phyloP scores from a whole-genome alignment of 2,329 filamentous ascomycete species.

The Colletotrichum sp. region DNA sequence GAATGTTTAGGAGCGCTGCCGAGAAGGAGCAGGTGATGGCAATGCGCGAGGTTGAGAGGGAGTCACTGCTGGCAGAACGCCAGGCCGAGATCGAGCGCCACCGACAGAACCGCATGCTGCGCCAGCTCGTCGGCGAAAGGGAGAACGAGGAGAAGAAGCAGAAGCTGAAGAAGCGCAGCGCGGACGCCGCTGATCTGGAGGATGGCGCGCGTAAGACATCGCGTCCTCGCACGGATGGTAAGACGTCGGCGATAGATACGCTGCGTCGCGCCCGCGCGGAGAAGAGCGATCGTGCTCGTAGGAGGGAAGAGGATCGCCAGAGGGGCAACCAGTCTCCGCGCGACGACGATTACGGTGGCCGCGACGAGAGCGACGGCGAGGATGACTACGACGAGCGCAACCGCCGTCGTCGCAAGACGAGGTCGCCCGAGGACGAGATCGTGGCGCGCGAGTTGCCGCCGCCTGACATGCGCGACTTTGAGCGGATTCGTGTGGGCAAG shows the following conservation, averaged over 20 bases:
- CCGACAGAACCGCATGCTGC: constrained; percentile 81
- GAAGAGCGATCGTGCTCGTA: constrained; percentile 67
- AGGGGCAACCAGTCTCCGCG: constrained; percentile 51
- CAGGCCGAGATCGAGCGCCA: constrained; percentile 81
- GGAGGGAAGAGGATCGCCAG: constrained; percentile 65
- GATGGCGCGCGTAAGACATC: constrained; percentile 77
- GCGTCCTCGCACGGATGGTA: constrained; percentile 72
- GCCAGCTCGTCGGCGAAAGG: constrained; percentile 73
- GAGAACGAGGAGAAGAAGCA: constrained; percentile 67
- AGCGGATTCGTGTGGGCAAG: constrained; percentile 82
- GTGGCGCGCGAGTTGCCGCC: constrained; percentile 72
- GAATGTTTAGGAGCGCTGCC: constrained; percentile 75
- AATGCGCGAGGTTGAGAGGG: constrained; percentile 89
- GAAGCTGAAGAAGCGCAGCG: constrained; percentile 78
- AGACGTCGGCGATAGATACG: constrained; percentile 75
- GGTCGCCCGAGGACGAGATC: constrained; percentile 67
- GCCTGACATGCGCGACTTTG: constrained; percentile 79
- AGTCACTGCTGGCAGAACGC: constrained; percentile 88
- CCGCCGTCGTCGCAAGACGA: constrained; percentile 50
- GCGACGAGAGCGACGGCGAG: constrained; percentile 76
- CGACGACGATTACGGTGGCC: constrained; percentile 62
- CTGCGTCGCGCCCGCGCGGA: constrained; percentile 66
- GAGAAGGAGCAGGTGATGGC: constrained; percentile 82
- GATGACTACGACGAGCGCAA: constrained; percentile 11
- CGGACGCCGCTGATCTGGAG: constrained; percentile 78